Evolutionary conservation across 1,284 basidiomycete species (phyloP), one percentile per base, ranked within the genome.

Genomic region (Sporisorium scitamineum): DNA sequence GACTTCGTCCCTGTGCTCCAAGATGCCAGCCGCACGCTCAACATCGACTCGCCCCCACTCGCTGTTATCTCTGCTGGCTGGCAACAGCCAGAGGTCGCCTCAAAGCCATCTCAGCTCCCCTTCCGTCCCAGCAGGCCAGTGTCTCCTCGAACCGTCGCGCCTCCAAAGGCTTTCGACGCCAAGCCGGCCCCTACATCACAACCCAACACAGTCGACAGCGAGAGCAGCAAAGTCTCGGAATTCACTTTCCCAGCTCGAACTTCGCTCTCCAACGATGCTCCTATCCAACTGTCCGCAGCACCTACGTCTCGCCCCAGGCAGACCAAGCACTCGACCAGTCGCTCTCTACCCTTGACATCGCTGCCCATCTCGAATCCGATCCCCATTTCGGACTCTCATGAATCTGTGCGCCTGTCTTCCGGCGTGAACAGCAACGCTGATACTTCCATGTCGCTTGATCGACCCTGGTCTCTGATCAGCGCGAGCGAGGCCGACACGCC

Each of bases 401-500:
- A 47, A 2, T 10, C 42, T 11, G 11, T 41, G 47, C 65, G 64
- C 2, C 34, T 41, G 5, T 61, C 64, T 9, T 67, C 65, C 0
- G 54, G 60, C 31, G 14, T 55, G 41, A 57, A 54, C 57, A 73
- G 70, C 54, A 34, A 63, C n/a, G 54, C 62, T 18, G 67, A 67
- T 14, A 61, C 56, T 2, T 61, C 75, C 8, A 24, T 55, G 37
- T 70, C 68, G 1, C 27, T 61, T n/a, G 71, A 75, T 4, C 52
- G 76, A 27, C 76, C 76, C 5, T 78, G 69, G 64, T 78, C 76
- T 20, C 55, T 75, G 16, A 78, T 78, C 63, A 73, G 70, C 37
- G 51, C 73, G 2, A 50, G 71, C 34, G 76, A 74, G 14, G 53
- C 63, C 6, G 76, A 78, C 18, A 78, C 76, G 11, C 71, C 76